Conservation (phyloP, 2,329 filamentous ascomycete genomes). For the Scleromitrula shiraiana region DNA sequence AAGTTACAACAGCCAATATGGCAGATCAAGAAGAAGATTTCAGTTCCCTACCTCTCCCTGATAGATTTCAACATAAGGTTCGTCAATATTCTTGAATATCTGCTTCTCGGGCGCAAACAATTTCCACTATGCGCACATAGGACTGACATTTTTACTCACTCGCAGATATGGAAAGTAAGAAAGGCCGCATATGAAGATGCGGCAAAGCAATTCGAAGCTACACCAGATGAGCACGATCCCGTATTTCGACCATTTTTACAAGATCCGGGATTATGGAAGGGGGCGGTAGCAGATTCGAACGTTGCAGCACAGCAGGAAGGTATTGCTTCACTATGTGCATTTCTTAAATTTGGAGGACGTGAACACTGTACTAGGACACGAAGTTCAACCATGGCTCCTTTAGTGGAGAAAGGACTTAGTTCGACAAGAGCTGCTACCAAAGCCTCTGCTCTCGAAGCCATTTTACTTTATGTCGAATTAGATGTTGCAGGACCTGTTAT, state of each 20-base stretch:
- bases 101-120: background rate
- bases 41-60: slow-evolving; percentile 66
- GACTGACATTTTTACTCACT: slow-evolving; percentile 19
- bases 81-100: background rate
- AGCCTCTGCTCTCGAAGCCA: slow-evolving; percentile 73
- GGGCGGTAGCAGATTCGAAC: slow-evolving; percentile 86
- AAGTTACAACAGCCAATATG: slow-evolving; percentile 41
- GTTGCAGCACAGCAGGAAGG: slow-evolving; percentile 95
- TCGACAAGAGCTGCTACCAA: slow-evolving; percentile 87
- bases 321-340: slow-evolving; percentile 78
- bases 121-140: background rate
- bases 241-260: slow-evolving; percentile 81
- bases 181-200: slow-evolving; percentile 94
- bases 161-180: slow-evolving; percentile 86
- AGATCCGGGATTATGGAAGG: slow-evolving; percentile 84
- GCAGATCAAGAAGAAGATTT: slow-evolving; percentile 79
- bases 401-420: slow-evolving; percentile 85
- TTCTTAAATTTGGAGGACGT: slow-evolving; percentile 81
- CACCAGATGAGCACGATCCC: slow-evolving; percentile 77
- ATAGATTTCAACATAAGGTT: slow-evolving; percentile 79
- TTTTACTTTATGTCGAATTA: slow-evolving; percentile 83
- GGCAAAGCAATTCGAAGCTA: slow-evolving; percentile 74
- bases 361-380: slow-evolving; percentile 74
- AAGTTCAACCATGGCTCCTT: slow-evolving; percentile 62
- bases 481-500: slow-evolving; percentile 80